Conservation (phyloP, 2,329 filamentous ascomycete genomes). For the Fusarium tuaranense region DNA sequence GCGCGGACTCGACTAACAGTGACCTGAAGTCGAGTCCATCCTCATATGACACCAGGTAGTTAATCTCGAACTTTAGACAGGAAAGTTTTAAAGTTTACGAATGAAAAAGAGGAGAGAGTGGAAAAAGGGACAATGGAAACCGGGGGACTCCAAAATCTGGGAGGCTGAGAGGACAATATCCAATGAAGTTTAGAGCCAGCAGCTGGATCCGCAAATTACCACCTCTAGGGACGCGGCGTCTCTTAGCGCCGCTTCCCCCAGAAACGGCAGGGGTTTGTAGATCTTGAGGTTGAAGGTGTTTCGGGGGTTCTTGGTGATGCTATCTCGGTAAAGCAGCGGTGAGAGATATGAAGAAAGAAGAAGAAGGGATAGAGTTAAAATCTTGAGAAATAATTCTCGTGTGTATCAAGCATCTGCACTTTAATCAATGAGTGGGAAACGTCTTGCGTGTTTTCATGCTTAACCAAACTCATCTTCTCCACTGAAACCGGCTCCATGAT, state of each 20-base stretch:
- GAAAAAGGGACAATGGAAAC: not conserved
- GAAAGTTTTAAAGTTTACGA: not conserved
- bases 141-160: not conserved
- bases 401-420: not conserved
- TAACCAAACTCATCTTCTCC: constrained; percentile 32
- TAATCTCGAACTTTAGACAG: not conserved
- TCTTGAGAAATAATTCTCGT: not conserved
- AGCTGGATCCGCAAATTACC: constrained; percentile 19
- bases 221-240: not conserved
- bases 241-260: constrained; percentile 40
- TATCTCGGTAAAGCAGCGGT: not conserved
- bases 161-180: constrained; percentile 29
- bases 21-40: constrained; percentile 14
- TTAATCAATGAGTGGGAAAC: not conserved
- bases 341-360: not conserved
- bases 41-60: not conserved
- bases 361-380: not conserved
- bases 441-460: constrained; percentile 22
- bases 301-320: not conserved
- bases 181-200: constrained; percentile 7
- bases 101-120: not conserved
- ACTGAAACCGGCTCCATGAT: not conserved
- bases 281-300: not conserved
- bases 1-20: constrained; percentile 20
- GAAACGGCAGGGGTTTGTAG: constrained; percentile 13